Evolutionary conservation across 2,329 filamentous ascomycete genomes (phyloP), one percentile per base, ranked within the genome.

Genomic region (Thyridium curvatum): DNA sequence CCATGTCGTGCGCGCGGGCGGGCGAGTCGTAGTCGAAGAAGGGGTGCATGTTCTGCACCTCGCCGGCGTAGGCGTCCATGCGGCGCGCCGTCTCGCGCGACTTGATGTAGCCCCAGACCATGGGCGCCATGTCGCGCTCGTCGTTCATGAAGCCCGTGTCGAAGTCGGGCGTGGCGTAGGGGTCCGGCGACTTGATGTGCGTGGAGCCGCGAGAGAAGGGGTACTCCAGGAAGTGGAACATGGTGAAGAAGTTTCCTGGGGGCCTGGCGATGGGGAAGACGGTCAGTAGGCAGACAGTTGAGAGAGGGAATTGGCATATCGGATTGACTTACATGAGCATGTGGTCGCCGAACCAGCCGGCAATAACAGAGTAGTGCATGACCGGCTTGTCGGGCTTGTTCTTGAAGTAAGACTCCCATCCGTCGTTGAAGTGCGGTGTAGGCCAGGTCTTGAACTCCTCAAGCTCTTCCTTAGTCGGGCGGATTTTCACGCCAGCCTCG

Each of bases 121-220:
- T 87, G 8, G 85, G 84, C 1, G 80, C 84, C 84, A 90, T 89
- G 53, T 90, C 86, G 17, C 85, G 73, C 62, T 86, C 82, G 61
- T 90, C 85, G 52, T 86, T 90, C 84, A 90, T 88, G 68, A 89
- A 90, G 16, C 84, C 84, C 2, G 82, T 76, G 55, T 90, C 85
- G 51, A 90, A 89, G 64, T 89, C 85, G 0, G 84, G 84, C 12
- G 69, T 66, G 34, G 82, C 84, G 53, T 90, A 90, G 13, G 83
- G 81, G 50, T 86, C 76, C 3, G 84, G 64, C n/a, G 75, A 82
- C 43, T 69, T 72, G 55, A 88, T 86, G 60, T 87, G 80, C 3
- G 76, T 86, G 38, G 62, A 79, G 8, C 84, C 84, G 49, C 84
- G 78, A 13, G 79, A 84, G 73, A 86, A 87, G 1, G 83, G 83